A percentile compares a stretch with the other conserved stretches of the same genome.
Conservation (phyloP, 2,329 filamentous ascomycete genomes). For the Taxawa tesnikishii region DNA sequence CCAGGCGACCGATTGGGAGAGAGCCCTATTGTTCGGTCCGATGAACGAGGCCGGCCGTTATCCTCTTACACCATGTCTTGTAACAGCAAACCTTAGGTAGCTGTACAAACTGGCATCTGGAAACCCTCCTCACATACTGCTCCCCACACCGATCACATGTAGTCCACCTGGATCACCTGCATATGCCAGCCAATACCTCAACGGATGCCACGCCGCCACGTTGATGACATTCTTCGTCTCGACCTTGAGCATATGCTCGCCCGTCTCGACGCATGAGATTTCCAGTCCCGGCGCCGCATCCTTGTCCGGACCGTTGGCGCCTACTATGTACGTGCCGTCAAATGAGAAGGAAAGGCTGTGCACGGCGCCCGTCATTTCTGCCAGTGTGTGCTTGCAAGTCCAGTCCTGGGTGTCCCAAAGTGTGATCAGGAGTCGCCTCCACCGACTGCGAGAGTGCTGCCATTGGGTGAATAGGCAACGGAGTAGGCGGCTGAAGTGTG, state of each 20-base stretch:
- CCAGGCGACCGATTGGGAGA: too few species aligned
- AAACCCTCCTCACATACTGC: constrained; percentile 5
- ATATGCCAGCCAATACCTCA: constrained; percentile 62
- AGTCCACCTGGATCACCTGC: constrained; percentile 53
- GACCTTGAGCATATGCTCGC: constrained; percentile 59
- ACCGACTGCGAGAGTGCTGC: constrained; percentile 60
- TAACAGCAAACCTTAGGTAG: too few species aligned
- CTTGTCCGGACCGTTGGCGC: constrained; percentile 39
- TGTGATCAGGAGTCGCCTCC: constrained; percentile 62
- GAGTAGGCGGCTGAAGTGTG: constrained; percentile 63
- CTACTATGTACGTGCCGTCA: constrained; percentile 63
- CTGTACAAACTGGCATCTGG: too few species aligned
- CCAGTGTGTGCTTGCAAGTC: constrained; percentile 62
- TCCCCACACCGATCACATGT: constrained; percentile 47
- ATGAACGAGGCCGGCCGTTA: too few species aligned
- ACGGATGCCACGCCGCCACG: constrained; percentile 65
- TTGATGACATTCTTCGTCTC: constrained; percentile 54
- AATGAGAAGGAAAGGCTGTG: constrained; percentile 65
- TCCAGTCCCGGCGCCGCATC: constrained; percentile 61
- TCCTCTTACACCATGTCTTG: too few species aligned
- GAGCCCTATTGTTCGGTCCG: too few species aligned
- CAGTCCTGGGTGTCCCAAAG: constrained; percentile 70
- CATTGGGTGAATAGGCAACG: constrained; percentile 57
- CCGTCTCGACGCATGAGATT: constrained; percentile 60
- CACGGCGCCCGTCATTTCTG: constrained; percentile 56